Percentiles rank a stretch among this genome's conserved stretches.
Evolutionary conservation across 441 rosid species (phyloP).

Genomic region (Pelargonium fulgidum): DNA sequence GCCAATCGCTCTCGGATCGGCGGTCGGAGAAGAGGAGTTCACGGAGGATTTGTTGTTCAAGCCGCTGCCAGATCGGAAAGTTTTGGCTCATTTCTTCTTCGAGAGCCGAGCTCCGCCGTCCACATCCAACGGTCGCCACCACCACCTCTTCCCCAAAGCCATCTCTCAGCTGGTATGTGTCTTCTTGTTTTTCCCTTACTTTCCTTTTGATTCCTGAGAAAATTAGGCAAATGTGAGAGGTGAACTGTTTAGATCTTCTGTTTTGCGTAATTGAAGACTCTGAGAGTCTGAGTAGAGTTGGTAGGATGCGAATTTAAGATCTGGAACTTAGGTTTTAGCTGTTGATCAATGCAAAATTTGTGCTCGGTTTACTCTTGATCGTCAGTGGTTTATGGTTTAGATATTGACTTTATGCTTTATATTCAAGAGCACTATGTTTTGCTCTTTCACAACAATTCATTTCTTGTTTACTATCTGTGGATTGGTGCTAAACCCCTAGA

Average conservation of each 20-base stretch:
- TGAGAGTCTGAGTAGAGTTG: background rate
- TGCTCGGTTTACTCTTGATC: background rate
- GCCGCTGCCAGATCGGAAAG: slow-evolving; percentile 85
- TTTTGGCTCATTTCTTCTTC: slow-evolving; percentile 79
- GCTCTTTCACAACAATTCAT: background rate
- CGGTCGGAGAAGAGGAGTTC: slow-evolving; percentile 50
- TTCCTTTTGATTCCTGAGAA: background rate
- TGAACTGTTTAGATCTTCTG: background rate
- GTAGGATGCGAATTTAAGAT: background rate
- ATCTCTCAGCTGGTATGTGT: slow-evolving; percentile 75
- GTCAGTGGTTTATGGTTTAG: background rate
- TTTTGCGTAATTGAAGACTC: background rate
- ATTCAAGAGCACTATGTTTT: background rate
- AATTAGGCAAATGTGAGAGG: background rate
- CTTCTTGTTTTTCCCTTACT: background rate
- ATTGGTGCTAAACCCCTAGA: background rate
- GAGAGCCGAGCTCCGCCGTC: slow-evolving; percentile 51
- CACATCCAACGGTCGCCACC: slow-evolving; percentile 75
- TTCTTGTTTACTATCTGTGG: background rate
- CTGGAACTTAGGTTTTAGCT: background rate
- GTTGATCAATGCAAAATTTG: background rate
- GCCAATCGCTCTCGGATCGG: slow-evolving; percentile 35
- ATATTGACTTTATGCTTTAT: background rate
- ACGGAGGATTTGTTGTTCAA: slow-evolving; percentile 64
- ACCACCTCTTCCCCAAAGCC: slow-evolving; percentile 91